phyloP scores from a whole-genome alignment of 139 green algal genomes.

The Chlorella sp. region DNA sequence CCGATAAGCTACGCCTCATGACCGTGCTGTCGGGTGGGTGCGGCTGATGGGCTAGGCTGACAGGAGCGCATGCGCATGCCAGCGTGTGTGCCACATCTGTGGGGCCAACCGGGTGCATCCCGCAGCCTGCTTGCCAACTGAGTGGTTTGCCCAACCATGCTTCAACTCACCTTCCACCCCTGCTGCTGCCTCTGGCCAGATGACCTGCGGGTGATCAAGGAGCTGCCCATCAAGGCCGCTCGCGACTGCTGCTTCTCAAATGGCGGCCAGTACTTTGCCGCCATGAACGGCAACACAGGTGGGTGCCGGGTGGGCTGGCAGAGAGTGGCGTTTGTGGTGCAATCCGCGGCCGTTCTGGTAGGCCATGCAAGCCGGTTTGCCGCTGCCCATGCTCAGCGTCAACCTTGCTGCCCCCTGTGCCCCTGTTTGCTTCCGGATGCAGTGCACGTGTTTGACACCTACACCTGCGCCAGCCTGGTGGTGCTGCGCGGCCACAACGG shows the following conservation, averaged over 20 bases:
- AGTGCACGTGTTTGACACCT: slow-evolving; percentile 88
- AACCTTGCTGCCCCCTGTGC: too few relatives aligned
- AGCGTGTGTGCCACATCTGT: too few relatives aligned
- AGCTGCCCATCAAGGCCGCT: slow-evolving; percentile 85
- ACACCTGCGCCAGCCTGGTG: slow-evolving; percentile 86
- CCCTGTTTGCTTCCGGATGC: too few relatives aligned
- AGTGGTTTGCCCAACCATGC: too few relatives aligned
- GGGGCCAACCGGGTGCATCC: too few relatives aligned
- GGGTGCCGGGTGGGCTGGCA: too few relatives aligned
- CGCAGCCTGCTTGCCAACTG: neutral
- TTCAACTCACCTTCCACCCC: neutral
- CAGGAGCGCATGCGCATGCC: neutral
- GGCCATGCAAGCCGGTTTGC: too few relatives aligned
- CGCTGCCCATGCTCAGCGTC: too few relatives aligned
- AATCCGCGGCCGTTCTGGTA: too few relatives aligned
- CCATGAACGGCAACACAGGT: slow-evolving; percentile 78
- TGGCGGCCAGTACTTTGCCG: slow-evolving; percentile 90
- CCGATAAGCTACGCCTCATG: slow-evolving; percentile 93
- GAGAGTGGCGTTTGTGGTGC: too few relatives aligned
- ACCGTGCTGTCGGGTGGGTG: slow-evolving; percentile 88
- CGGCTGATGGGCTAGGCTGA: slow-evolving; percentile 11
- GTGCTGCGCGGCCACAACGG: slow-evolving; percentile 42
- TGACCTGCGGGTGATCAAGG: slow-evolving; percentile 49
- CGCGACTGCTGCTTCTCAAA: slow-evolving; percentile 78
- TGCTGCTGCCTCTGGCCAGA: neutral